Evolutionary conservation across 1,284 basidiomycete genomes (phyloP).

Genomic region (Rhodotorula sp.): DNA sequence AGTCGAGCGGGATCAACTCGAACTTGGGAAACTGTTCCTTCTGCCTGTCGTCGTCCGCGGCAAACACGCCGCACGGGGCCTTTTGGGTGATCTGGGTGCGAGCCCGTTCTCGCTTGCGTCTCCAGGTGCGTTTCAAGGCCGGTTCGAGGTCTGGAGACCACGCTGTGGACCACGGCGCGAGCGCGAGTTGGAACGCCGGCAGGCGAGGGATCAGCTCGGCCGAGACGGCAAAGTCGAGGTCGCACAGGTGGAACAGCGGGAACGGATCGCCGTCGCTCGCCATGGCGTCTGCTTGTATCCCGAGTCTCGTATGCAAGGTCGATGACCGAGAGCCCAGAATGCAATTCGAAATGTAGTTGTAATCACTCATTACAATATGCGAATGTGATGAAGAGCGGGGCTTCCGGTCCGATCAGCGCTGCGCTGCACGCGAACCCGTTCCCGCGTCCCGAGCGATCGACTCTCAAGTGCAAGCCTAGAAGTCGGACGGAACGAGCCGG

Average conservation of each 20-base stretch:
- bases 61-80: conserved; percentile 12
- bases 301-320: neutral
- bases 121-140: conserved; percentile 11
- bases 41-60: neutral
- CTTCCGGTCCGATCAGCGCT: no score
- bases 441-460: no score
- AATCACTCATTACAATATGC: no score
- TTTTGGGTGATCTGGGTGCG: conserved; percentile 7
- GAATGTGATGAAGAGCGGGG: no score
- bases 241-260: conserved; percentile 27
- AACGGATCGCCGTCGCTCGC: conserved; percentile 16
- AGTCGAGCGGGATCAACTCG: conserved; percentile 25
- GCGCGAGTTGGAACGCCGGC: conserved; percentile 16
- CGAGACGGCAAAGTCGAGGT: conserved; percentile 18
- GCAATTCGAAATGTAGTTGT: no score
- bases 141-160: conserved; percentile 11
- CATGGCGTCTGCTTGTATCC: neutral
- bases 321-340: no score
- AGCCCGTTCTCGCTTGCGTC: conserved; percentile 11
- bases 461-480: no score
- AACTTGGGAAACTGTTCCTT: conserved; percentile 7
- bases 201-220: conserved; percentile 4
- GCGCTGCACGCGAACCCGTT: no score
- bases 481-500: no score
- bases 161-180: conserved; percentile 16